phyloP scores from a whole-genome alignment of 345 rosid species.

The Lepidium africanum region DNA sequence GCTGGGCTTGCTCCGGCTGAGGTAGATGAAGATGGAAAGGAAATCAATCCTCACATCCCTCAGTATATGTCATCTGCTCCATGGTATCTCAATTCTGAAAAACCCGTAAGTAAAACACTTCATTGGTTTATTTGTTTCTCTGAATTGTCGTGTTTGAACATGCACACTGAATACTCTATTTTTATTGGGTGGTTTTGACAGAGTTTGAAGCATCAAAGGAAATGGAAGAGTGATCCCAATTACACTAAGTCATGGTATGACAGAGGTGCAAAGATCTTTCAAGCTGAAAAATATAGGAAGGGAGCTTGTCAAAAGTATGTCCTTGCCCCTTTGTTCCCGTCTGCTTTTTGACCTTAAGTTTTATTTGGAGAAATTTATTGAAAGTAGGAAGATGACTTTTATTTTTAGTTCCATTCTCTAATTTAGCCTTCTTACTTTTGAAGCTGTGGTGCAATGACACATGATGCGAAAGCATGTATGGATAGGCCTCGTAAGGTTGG shows the following conservation, averaged over 20 bases:
- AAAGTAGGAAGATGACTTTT: background rate
- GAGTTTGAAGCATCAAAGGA: slow-evolving; percentile 87
- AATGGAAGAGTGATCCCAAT: slow-evolving; percentile 71
- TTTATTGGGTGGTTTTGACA: background rate
- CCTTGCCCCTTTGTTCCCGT: background rate
- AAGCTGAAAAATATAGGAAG: slow-evolving; percentile 66
- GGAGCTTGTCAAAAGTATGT: slow-evolving; percentile 75
- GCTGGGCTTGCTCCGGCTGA: slow-evolving; percentile 81
- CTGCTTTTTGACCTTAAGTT: background rate
- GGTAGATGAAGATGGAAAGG: slow-evolving; percentile 72
- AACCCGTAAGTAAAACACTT: slow-evolving; percentile 32
- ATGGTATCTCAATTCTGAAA: slow-evolving; percentile 67
- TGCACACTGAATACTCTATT: background rate
- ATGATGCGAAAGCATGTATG: slow-evolving; percentile 60
- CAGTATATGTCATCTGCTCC: slow-evolving; percentile 76
- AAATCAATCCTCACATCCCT: slow-evolving; percentile 69
- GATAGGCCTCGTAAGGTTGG: slow-evolving; percentile 77
- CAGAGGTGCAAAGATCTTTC: slow-evolving; percentile 56
- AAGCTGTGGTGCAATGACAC: slow-evolving; percentile 95
- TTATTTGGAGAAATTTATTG: background rate
- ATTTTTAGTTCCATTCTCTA: background rate
- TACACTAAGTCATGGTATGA: slow-evolving; percentile 71
- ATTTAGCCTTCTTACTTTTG: background rate
- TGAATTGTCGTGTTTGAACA: background rate
- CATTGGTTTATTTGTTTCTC: background rate